Evolutionary conservation across 768 basidiomycete species (phyloP).

Genomic region (Lentinula sp.): DNA sequence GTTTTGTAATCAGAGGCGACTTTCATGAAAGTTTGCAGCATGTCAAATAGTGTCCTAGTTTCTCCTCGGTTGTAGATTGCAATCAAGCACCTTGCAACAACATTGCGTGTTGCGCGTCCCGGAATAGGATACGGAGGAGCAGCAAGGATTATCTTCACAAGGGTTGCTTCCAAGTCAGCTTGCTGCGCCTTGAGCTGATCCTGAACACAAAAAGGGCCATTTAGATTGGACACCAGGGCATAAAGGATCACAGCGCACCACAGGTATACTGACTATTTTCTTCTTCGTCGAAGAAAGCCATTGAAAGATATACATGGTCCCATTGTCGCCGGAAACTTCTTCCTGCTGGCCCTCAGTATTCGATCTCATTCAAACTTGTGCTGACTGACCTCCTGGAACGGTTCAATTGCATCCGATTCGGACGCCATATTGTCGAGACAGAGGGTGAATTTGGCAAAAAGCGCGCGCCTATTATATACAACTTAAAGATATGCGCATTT

Average conservation of each 20-base stretch:
- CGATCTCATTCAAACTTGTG: not conserved
- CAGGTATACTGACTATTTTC: constrained; percentile 38
- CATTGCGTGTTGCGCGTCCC: constrained; percentile 78
- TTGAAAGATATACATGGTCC: constrained; percentile 78
- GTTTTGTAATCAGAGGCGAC: constrained; percentile 68
- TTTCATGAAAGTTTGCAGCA: constrained; percentile 71
- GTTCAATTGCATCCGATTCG: constrained; percentile 14
- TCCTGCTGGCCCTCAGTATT: constrained; percentile 33
- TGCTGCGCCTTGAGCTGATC: constrained; percentile 63
- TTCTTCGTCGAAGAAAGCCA: constrained; percentile 72
- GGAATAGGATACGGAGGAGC: constrained; percentile 70
- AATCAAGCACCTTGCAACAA: constrained; percentile 73
- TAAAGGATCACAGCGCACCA: constrained; percentile 37
- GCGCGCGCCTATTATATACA: not conserved
- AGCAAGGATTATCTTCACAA: constrained; percentile 65
- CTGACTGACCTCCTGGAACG: constrained; percentile 15
- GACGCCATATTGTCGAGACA: constrained; percentile 8
- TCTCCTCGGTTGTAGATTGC: constrained; percentile 75
- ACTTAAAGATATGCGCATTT: too few relatives aligned
- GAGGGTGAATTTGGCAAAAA: not conserved
- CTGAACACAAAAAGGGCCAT: constrained; percentile 27
- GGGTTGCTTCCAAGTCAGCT: constrained; percentile 48
- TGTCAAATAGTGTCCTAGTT: constrained; percentile 81
- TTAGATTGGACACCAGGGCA: constrained; percentile 5
- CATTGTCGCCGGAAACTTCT: constrained; percentile 66